Conservation (phyloP, 2,329 filamentous ascomycete species). For the Cadophora luteo-olivacea region DNA sequence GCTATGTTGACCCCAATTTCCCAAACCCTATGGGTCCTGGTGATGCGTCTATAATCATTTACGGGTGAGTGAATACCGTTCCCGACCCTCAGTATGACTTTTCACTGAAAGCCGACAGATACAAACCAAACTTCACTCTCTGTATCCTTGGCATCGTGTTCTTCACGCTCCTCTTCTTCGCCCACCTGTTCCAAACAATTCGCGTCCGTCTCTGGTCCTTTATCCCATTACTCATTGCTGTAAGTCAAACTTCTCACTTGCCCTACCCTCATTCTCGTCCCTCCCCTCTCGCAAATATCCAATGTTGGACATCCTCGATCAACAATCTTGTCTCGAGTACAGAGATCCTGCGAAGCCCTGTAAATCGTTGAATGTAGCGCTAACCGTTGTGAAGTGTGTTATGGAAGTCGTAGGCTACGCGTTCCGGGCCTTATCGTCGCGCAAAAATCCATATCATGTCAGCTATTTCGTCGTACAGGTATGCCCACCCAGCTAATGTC, state of each 20-base stretch:
- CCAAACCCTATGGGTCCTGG: slow-evolving; percentile 18
- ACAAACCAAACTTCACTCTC: slow-evolving; percentile 19
- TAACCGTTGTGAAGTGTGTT: not conserved
- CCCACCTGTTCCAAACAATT: slow-evolving; percentile 36
- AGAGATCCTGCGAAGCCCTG: not conserved
- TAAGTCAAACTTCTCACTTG: not conserved
- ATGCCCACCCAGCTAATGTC: not conserved
- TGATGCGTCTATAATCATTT: slow-evolving; percentile 28
- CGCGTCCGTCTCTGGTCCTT: slow-evolving; percentile 55
- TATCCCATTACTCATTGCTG: slow-evolving; percentile 50
- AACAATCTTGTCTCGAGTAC: not conserved
- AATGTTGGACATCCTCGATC: not conserved
- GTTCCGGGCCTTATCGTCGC: slow-evolving; percentile 54
- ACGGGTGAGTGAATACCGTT: slow-evolving; percentile 14
- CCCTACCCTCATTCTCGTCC: no score
- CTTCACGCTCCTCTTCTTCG: slow-evolving; percentile 50
- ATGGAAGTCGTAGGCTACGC: slow-evolving; percentile 57
- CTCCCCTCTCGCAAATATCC: not conserved
- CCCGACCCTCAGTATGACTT: not conserved
- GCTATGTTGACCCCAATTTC: slow-evolving; percentile 24
- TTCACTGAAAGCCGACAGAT: slow-evolving; percentile 8
- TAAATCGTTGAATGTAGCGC: not conserved
- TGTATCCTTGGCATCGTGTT: slow-evolving; percentile 19
- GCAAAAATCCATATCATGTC: slow-evolving; percentile 58
- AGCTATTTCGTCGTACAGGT: slow-evolving; percentile 60